These are phyloP conservation scores for Rhododendron vialii DNA, from an alignment of 148 eudicot genomes.

Conservation along the genomic window DNA sequence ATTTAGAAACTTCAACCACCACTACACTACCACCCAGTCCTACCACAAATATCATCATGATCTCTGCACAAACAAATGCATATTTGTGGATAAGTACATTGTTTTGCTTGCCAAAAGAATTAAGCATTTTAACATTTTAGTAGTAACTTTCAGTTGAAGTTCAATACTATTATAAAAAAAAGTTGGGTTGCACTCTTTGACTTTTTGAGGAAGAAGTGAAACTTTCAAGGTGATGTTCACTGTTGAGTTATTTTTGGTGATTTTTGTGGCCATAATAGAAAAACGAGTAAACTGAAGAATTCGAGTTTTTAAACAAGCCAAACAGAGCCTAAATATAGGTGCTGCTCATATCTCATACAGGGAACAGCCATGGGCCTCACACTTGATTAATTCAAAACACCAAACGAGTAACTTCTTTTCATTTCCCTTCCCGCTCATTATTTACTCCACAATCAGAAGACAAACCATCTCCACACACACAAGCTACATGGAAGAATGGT, in stretches of 20 bases:
- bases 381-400: not conserved
- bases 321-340: not conserved
- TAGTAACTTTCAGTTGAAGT: too few relatives aligned
- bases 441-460: not conserved
- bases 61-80: too few relatives aligned
- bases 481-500: slow-evolving; percentile 53
- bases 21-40: too few relatives aligned
- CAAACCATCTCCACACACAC: not conserved
- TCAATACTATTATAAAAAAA: too few relatives aligned
- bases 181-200: not conserved
- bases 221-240: not conserved
- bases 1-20: too few relatives aligned
- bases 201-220: not conserved
- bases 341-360: not conserved
- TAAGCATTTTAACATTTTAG: too few relatives aligned
- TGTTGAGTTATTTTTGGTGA: not conserved
- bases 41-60: too few relatives aligned
- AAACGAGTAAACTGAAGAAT: too few relatives aligned
- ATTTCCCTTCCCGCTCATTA: not conserved
- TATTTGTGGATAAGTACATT: too few relatives aligned
- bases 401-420: not conserved
- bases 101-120: too few relatives aligned
- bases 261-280: not conserved
- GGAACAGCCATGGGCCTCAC: not conserved
- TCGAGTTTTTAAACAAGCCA: too few relatives aligned